Percentiles rank a stretch among this genome's conserved stretches.
Conservation (phyloP, 306 rosid species). For the Rubus parviflorus region DNA sequence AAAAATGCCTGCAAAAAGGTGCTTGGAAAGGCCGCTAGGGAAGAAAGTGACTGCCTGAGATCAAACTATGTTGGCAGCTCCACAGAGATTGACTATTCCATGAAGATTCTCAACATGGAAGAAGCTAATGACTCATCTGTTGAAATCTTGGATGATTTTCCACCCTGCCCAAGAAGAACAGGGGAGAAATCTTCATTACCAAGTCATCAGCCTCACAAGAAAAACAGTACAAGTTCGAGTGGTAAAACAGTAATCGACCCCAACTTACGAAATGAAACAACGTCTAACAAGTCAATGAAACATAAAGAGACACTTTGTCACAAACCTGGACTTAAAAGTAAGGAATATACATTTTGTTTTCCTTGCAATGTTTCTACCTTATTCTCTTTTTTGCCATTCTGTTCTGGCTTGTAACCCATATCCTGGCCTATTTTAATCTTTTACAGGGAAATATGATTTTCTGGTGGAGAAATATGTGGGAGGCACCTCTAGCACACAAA, state of each 20-base stretch:
- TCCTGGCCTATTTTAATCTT: background rate
- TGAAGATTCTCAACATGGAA: background rate
- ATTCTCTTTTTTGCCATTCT: background rate
- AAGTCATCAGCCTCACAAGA: background rate
- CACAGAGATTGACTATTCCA: background rate
- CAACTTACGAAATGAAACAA: background rate
- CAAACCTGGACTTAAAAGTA: background rate
- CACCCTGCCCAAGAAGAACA: background rate
- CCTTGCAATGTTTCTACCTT: background rate
- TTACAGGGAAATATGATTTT: background rate
- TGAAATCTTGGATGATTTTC: background rate
- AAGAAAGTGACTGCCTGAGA: background rate
- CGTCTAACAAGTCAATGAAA: background rate
- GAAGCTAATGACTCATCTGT: background rate
- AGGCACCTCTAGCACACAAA: background rate
- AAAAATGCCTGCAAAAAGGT: conserved; percentile 14
- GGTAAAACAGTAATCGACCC: background rate
- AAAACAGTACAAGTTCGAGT: background rate
- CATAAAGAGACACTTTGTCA: too few species aligned
- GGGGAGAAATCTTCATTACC: background rate
- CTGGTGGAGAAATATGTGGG: background rate
- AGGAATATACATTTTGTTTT: background rate
- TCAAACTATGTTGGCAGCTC: background rate
- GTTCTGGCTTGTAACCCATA: background rate
- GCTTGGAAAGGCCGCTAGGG: background rate